Conservation (phyloP, 208 protist genomes). For the Wallacemonas collosoma region DNA sequence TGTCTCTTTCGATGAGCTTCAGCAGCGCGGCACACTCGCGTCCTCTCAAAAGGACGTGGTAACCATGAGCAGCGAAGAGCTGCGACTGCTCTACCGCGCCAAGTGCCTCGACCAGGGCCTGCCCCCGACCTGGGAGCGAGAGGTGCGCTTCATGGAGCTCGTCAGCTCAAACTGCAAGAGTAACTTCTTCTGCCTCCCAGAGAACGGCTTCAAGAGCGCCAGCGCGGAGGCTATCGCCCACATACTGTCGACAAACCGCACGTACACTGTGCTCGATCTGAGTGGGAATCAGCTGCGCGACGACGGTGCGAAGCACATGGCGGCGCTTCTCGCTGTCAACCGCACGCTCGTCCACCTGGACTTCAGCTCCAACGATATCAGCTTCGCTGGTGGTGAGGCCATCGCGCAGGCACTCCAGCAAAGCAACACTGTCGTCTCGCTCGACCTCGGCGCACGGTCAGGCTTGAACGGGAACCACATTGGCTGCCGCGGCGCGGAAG, state of each 20-base stretch:
- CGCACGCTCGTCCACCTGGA: slow-evolving; percentile 81
- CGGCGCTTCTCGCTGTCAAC: slow-evolving; percentile 76
- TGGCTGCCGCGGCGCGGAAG: slow-evolving; percentile 73
- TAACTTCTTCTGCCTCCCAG: slow-evolving; percentile 84
- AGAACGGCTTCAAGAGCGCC: slow-evolving; percentile 82
- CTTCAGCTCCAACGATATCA: slow-evolving; percentile 92
- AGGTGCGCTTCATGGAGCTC: slow-evolving; percentile 93
- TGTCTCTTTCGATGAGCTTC: slow-evolving; percentile 83
- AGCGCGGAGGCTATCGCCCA: slow-evolving; percentile 80
- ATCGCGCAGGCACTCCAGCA: slow-evolving; percentile 78
- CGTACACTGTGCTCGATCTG: slow-evolving; percentile 91
- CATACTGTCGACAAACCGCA: slow-evolving; percentile 75
- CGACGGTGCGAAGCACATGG: slow-evolving; percentile 79
- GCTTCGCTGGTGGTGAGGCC: slow-evolving; percentile 67
- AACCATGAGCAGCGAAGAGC: slow-evolving; percentile 70
- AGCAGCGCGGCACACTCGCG: slow-evolving; percentile 56
- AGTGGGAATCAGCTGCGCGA: slow-evolving; percentile 91
- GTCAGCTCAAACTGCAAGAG: slow-evolving; percentile 88
- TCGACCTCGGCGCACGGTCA: slow-evolving; percentile 86
- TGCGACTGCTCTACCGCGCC: slow-evolving; percentile 81
- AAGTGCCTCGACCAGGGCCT: slow-evolving; percentile 89
- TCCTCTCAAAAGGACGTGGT: slow-evolving; percentile 61
- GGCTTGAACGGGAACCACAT: slow-evolving; percentile 94
- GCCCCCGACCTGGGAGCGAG: slow-evolving; percentile 80
- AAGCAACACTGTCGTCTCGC: slow-evolving; percentile 91